Conservation (phyloP, 2,329 filamentous ascomycete genomes). For the Massarina eburnea region DNA sequence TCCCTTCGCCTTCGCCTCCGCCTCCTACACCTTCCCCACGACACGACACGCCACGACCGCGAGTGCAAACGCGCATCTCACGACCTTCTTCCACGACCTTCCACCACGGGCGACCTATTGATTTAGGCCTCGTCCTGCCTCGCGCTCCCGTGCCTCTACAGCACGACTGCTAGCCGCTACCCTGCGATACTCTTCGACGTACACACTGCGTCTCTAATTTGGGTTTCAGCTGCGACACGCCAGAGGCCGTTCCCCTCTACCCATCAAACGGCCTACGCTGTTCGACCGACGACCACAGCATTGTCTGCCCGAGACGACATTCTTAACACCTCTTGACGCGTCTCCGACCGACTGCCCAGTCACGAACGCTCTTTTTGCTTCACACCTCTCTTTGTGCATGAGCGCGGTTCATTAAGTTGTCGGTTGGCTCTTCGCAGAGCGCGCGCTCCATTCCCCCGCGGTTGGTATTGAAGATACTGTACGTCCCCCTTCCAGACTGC, state of each 20-base stretch:
- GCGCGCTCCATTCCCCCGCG: conserved; percentile 35
- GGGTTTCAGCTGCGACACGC: conserved; percentile 16
- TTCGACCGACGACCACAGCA: conserved; percentile 12
- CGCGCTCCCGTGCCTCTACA: conserved; percentile 19
- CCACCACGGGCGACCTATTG: conserved; percentile 42
- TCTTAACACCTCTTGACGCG: conserved; percentile 26
- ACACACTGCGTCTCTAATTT: conserved; percentile 18
- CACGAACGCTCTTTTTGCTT: conserved; percentile 17
- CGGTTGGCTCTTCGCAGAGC: conserved; percentile 38
- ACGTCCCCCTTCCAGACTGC: conserved; percentile 20
- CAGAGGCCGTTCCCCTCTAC: conserved; percentile 7
- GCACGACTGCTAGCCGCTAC: conserved; percentile 8
- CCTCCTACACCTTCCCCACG: conserved; percentile 8
- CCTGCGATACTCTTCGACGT: conserved; percentile 11
- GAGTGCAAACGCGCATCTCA: conserved; percentile 10
- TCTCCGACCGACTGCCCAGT: conserved; percentile 18
- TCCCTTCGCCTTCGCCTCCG: conserved; percentile 7
- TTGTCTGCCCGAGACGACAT: conserved; percentile 25
- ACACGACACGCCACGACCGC: conserved; percentile 11
- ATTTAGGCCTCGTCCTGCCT: conserved; percentile 42
- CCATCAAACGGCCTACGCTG: conserved; percentile 12
- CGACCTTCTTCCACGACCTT: conserved; percentile 6
- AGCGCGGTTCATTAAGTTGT: conserved; percentile 35
- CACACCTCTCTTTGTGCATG: conserved; percentile 39
- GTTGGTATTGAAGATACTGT: conserved; percentile 45